These are phyloP conservation scores for Penicillium odoratum DNA, from an alignment of 495 filamentous ascomycete species.

Conservation along the genomic window DNA sequence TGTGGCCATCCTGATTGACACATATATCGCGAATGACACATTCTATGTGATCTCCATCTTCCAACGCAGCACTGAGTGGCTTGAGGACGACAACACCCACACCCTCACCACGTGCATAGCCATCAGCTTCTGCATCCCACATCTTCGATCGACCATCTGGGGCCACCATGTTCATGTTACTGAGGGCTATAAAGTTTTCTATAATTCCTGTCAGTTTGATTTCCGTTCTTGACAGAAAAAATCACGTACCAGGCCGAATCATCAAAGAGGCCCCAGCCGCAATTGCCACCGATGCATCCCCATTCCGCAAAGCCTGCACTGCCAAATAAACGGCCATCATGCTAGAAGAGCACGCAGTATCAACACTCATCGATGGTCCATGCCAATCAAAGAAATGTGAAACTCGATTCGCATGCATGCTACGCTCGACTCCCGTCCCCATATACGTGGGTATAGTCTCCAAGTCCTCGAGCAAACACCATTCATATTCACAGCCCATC, in stretches of 20 bases:
- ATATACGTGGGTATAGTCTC: constrained; percentile 27
- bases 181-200: neutral
- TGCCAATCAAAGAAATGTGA: constrained; percentile 49
- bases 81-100: constrained; percentile 37
- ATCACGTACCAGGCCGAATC: neutral
- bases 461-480: constrained; percentile 41
- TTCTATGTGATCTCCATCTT: constrained; percentile 38
- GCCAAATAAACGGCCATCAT: constrained; percentile 45
- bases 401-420: constrained; percentile 32
- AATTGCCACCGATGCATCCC: constrained; percentile 33
- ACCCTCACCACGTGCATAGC: constrained; percentile 36
- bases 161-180: constrained; percentile 21
- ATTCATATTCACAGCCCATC: constrained; percentile 33
- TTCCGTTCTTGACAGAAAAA: neutral
- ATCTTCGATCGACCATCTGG: constrained; percentile 35
- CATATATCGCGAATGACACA: constrained; percentile 42
- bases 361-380: constrained; percentile 38
- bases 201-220: neutral
- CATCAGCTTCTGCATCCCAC: constrained; percentile 38
- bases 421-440: constrained; percentile 37
- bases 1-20: constrained; percentile 46
- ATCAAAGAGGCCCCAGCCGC: constrained; percentile 15
- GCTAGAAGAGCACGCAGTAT: constrained; percentile 37
- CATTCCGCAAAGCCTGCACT: constrained; percentile 38
- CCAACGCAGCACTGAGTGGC: constrained; percentile 33